phyloP scores from a whole-genome alignment of 495 filamentous ascomycete genomes.

The Penicillium subrubescens region DNA sequence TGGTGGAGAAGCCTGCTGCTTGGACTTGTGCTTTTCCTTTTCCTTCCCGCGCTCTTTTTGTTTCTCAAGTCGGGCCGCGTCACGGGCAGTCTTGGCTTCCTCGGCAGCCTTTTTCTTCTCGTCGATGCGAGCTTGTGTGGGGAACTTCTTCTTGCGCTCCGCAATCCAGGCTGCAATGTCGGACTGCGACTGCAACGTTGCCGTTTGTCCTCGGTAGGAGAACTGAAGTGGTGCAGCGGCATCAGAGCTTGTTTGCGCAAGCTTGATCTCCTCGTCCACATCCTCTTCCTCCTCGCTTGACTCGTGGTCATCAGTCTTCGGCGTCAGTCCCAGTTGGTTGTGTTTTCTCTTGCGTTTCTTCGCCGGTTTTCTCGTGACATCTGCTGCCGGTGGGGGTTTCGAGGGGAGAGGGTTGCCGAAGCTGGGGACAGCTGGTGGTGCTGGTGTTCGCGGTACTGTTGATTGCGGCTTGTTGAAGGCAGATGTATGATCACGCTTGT shows the following conservation, averaged over 20 bases:
- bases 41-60: constrained; percentile 31
- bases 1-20: constrained; percentile 17
- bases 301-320: constrained; percentile 70
- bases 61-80: constrained; percentile 38
- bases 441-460: constrained; percentile 43
- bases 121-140: constrained; percentile 65
- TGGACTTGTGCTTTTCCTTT: constrained; percentile 34
- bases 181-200: constrained; percentile 53
- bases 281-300: constrained; percentile 73
- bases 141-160: constrained; percentile 76
- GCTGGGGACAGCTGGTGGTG: constrained; percentile 62
- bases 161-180: constrained; percentile 80
- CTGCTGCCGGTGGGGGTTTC: constrained; percentile 58
- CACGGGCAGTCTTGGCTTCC: constrained; percentile 43
- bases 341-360: constrained; percentile 80
- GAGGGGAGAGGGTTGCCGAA: constrained; percentile 61
- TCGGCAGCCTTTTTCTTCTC: constrained; percentile 50
- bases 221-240: constrained; percentile 42
- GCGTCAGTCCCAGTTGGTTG: constrained; percentile 80
- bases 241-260: constrained; percentile 36
- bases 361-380: constrained; percentile 37
- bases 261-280: constrained; percentile 64
- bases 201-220: constrained; percentile 44
- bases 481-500: constrained; percentile 46
- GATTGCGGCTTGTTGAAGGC: constrained; percentile 47